Conservation (phyloP, 73 alveolate genomes). For the Paraurostyla sp. region DNA sequence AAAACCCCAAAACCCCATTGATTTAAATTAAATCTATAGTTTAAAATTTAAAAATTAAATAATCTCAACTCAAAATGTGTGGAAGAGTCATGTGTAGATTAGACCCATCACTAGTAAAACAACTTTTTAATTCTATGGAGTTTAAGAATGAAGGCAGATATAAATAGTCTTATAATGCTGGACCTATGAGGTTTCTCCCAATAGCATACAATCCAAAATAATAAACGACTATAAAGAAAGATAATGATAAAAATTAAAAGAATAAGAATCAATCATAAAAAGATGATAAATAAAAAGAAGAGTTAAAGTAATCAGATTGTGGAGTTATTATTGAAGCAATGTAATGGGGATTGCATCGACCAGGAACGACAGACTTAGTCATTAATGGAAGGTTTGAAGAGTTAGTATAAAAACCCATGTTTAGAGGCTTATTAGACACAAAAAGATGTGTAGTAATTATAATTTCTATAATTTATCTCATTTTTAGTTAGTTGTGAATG, state of each 20-base stretch:
- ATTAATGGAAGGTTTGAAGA: slow-evolving; percentile 78
- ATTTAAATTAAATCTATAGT: too few species aligned
- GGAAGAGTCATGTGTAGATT: slow-evolving; percentile 74
- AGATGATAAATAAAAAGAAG: neutral
- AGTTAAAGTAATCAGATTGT: neutral
- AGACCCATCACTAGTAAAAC: slow-evolving; percentile 50
- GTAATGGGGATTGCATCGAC: slow-evolving; percentile 76
- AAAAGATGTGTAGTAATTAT: slow-evolving; percentile 52
- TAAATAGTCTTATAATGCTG: slow-evolving; percentile 67
- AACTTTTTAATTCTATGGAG: slow-evolving; percentile 29
- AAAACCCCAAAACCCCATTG: too few species aligned
- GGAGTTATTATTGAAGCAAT: slow-evolving; percentile 62
- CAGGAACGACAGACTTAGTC: slow-evolving; percentile 48
- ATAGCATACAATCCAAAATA: slow-evolving; percentile 58
- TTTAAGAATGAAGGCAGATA: slow-evolving; percentile 44
- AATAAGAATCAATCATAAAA: neutral
- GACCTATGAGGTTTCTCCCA: slow-evolving; percentile 71
- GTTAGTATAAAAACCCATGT: slow-evolving; percentile 62
- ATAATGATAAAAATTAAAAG: neutral
- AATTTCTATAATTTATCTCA: neutral
- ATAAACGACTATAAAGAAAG: neutral
- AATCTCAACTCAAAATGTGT: slow-evolving; percentile 69
- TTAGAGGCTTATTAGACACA: slow-evolving; percentile 51
- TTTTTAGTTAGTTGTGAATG: slow-evolving; percentile 63
- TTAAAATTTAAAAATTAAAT: too few species aligned